Conservation (phyloP, 2,329 filamentous ascomycete genomes). For the Zymoseptoria pseudotritici region DNA sequence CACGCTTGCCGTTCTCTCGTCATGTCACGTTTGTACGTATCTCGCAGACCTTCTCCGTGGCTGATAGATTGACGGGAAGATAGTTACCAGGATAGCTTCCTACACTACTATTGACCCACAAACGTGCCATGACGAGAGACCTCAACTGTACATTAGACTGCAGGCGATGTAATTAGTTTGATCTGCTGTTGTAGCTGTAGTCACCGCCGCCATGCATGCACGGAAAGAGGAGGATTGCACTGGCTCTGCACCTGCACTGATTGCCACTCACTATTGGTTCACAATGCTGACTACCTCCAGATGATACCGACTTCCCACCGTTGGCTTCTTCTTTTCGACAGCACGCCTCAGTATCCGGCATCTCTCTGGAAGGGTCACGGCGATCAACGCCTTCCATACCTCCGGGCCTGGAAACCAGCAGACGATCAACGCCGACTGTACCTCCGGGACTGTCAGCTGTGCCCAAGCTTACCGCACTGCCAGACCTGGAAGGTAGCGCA, state of each 20-base stretch:
- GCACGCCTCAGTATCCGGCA: conserved; percentile 18
- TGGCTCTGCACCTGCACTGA: not conserved
- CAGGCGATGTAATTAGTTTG: conserved; percentile 3
- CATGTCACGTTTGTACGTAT: conserved; percentile 29
- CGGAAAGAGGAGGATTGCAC: conserved; percentile 14
- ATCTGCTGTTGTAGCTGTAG: conserved; percentile 6
- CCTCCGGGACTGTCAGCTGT: conserved; percentile 37
- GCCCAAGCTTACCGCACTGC: conserved; percentile 18
- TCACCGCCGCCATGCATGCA: conserved; percentile 17
- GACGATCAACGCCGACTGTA: conserved; percentile 38
- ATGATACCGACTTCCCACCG: conserved; percentile 25
- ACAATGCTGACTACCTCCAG: conserved; percentile 17
- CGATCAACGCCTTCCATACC: conserved; percentile 30
- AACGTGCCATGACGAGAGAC: conserved; percentile 20
- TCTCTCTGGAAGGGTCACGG: conserved; percentile 24
- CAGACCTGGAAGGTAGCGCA: conserved; percentile 20
- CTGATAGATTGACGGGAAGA: conserved; percentile 31
- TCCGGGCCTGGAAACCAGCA: conserved; percentile 31
- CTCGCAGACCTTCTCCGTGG: conserved; percentile 22
- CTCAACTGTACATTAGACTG: conserved; percentile 16
- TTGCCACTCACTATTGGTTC: not conserved
- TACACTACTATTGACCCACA: conserved; percentile 10
- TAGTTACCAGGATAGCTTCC: conserved; percentile 23
- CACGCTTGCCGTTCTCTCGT: conserved; percentile 17
- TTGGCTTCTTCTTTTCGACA: conserved; percentile 18